Conservation (phyloP, 2,329 filamentous ascomycete genomes). For the Hypoxylon sp. region DNA sequence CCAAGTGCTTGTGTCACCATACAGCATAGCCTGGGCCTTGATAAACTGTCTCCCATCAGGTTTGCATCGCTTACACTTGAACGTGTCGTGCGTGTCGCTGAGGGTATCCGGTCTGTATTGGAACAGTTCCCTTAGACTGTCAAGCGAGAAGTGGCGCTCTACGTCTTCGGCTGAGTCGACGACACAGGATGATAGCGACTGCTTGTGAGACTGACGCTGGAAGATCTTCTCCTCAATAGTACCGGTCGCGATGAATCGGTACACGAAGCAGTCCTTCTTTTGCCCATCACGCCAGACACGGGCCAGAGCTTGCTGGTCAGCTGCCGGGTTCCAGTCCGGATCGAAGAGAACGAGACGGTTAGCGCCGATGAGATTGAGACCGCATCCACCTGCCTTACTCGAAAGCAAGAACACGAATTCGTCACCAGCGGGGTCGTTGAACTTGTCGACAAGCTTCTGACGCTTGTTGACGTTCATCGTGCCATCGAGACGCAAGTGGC, state of each 20-base stretch:
- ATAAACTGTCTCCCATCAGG: slow-evolving; percentile 88
- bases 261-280: slow-evolving; percentile 99
- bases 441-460: slow-evolving; percentile 96
- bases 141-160: slow-evolving; percentile 94
- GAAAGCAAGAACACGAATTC: slow-evolving; percentile 98
- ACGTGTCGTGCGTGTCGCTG: slow-evolving; percentile 97
- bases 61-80: slow-evolving; percentile 97
- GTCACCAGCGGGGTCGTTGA: slow-evolving; percentile 90
- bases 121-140: slow-evolving; percentile 92
- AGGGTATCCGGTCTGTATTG: slow-evolving; percentile 88
- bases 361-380: slow-evolving; percentile 85
- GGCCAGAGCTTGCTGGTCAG: slow-evolving; percentile 95
- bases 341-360: slow-evolving; percentile 92
- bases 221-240: slow-evolving; percentile 99
- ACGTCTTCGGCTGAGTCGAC: slow-evolving; percentile 98
- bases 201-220: slow-evolving; percentile 97
- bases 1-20: slow-evolving; percentile 99
- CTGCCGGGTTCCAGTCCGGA: slow-evolving; percentile 97
- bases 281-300: slow-evolving; percentile 99
- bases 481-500: slow-evolving; percentile 89
- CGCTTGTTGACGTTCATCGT: slow-evolving; percentile 99
- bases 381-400: slow-evolving; percentile 96
- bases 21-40: slow-evolving; percentile 94
- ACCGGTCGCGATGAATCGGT: slow-evolving; percentile 98
- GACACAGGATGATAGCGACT: slow-evolving; percentile 94